Percentiles rank a stretch among this genome's conserved stretches.
phyloP scores from a whole-genome alignment of 2,329 filamentous ascomycete species.

The Aspergillus sp. region DNA sequence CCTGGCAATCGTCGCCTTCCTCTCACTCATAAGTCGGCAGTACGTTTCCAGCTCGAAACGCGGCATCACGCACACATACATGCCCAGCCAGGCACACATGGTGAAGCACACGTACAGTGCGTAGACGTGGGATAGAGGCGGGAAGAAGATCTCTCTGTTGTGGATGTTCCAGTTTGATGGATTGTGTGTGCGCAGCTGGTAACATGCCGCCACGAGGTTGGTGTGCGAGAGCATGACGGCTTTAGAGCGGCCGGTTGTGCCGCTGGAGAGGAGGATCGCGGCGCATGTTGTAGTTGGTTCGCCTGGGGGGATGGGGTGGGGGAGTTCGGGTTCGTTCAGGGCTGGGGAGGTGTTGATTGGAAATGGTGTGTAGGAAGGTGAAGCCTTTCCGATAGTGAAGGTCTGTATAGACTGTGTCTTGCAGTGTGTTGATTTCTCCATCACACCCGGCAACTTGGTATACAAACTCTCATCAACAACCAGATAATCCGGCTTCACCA shows the following conservation, averaged over 20 bases:
- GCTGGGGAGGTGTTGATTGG: background rate
- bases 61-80: conserved; percentile 12
- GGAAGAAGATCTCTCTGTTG: conserved; percentile 10
- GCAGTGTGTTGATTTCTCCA: background rate
- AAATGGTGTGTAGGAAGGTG: too few relatives aligned
- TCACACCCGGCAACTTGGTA: background rate
- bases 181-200: conserved; percentile 7
- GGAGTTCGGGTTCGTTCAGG: background rate
- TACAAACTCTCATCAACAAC: background rate
- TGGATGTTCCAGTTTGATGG: conserved; percentile 8
- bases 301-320: background rate
- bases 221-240: conserved; percentile 12
- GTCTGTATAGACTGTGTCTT: too few relatives aligned
- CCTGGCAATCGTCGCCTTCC: conserved; percentile 7
- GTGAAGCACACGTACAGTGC: conserved; percentile 10
- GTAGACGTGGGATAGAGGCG: conserved; percentile 10
- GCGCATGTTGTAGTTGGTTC: conserved; percentile 3
- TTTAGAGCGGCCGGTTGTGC: conserved; percentile 8
- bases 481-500: conserved; percentile 4
- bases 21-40: conserved; percentile 8
- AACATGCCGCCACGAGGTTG: conserved; percentile 6
- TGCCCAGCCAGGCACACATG: conserved; percentile 10
- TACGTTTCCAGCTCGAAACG: conserved; percentile 8
- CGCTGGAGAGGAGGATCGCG: conserved; percentile 9
- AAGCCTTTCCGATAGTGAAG: too few relatives aligned